Conservation (phyloP, 768 basidiomycete species). For the Podaxis sp. region DNA sequence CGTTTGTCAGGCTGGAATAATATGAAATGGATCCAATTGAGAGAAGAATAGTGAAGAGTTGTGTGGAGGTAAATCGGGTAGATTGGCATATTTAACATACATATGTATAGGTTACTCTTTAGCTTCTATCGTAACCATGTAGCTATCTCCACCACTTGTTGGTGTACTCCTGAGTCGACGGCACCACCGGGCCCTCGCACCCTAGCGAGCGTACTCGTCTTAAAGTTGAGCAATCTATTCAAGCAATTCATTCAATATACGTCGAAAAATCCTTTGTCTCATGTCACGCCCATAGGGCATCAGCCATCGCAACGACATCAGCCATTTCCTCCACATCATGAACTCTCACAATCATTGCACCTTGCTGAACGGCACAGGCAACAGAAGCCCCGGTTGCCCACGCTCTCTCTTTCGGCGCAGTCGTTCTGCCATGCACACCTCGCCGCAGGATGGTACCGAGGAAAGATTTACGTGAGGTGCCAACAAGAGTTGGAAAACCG, state of each 20-base stretch:
- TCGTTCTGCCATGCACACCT: slow-evolving; percentile 49
- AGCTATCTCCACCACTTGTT: too few species aligned
- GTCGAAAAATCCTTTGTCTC: background rate
- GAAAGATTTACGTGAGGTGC: slow-evolving; percentile 83
- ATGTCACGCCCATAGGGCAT: slow-evolving; percentile 48
- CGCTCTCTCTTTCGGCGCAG: slow-evolving; percentile 61
- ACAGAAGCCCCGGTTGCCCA: slow-evolving; percentile 82
- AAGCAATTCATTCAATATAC: too few species aligned
- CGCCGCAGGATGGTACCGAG: slow-evolving; percentile 62
- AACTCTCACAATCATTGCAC: slow-evolving; percentile 71
- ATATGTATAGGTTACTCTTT: too few species aligned
- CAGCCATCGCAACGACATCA: slow-evolving; percentile 70
- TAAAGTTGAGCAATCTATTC: background rate
- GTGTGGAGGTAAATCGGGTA: too few species aligned
- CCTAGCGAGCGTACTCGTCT: too few species aligned
- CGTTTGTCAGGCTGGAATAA: too few species aligned
- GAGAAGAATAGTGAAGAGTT: too few species aligned
- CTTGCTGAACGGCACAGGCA: slow-evolving; percentile 71
- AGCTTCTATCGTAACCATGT: too few species aligned
- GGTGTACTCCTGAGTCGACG: too few species aligned
- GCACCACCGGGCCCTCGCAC: too few species aligned
- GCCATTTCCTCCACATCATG: slow-evolving; percentile 75
- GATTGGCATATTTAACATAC: too few species aligned
- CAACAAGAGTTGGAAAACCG: slow-evolving; percentile 70
- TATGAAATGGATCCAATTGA: too few species aligned